Percentiles rank a stretch among this genome's conserved stretches.
phyloP scores from a whole-genome alignment of 768 basidiomycete genomes.

The Panus rudis region DNA sequence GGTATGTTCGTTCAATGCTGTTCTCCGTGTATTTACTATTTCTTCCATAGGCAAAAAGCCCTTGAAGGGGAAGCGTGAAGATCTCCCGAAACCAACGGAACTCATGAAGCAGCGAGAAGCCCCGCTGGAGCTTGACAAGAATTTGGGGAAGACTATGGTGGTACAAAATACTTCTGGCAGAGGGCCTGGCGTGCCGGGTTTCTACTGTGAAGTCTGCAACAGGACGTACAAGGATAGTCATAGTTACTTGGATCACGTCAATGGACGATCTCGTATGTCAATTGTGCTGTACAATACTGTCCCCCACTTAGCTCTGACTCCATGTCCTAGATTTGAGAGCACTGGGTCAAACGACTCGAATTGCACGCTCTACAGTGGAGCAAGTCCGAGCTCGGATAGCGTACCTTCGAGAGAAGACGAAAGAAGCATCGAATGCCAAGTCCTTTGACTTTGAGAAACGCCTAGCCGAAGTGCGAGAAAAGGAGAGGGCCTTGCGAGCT shows the following conservation, averaged over 20 bases:
- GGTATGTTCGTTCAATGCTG: slow-evolving; percentile 35
- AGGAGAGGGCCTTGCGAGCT: slow-evolving; percentile 58
- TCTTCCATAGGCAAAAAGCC: slow-evolving; percentile 69
- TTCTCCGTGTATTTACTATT: neutral
- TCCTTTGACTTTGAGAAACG: slow-evolving; percentile 94
- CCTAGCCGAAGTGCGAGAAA: slow-evolving; percentile 71
- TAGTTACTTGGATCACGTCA: slow-evolving; percentile 95
- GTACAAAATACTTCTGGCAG: slow-evolving; percentile 77
- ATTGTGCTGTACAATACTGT: neutral
- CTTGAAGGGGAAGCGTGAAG: slow-evolving; percentile 56
- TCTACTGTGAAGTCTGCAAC: slow-evolving; percentile 88
- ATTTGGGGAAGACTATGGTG: slow-evolving; percentile 91
- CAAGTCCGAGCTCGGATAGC: slow-evolving; percentile 93
- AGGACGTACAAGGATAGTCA: slow-evolving; percentile 89
- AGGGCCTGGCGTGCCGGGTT: slow-evolving; percentile 89
- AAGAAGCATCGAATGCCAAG: slow-evolving; percentile 74
- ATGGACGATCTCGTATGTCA: slow-evolving; percentile 82
- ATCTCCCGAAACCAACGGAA: slow-evolving; percentile 90
- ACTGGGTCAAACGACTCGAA: slow-evolving; percentile 92
- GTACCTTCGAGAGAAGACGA: slow-evolving; percentile 78
- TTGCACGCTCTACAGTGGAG: slow-evolving; percentile 83
- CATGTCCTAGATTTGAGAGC: slow-evolving; percentile 61
- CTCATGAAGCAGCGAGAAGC: slow-evolving; percentile 84
- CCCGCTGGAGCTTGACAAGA: slow-evolving; percentile 88
- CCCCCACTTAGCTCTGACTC: neutral